Evolutionary conservation across 495 filamentous ascomycete genomes (phyloP).

Genomic region (Symbiotaphrina buchneri): DNA sequence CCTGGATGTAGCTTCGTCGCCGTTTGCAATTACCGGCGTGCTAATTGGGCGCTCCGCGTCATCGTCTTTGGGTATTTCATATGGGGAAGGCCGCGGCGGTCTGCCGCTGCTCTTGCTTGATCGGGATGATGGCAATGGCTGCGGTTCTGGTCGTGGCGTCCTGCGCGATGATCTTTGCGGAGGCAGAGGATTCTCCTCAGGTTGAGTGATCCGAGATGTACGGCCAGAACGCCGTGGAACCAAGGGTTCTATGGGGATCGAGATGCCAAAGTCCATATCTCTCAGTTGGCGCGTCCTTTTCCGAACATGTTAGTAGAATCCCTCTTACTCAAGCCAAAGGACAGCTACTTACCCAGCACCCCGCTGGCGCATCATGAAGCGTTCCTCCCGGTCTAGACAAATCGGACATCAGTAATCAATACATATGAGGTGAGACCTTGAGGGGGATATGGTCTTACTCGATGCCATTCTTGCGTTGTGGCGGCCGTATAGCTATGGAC

Average conservation of each 20-base stretch:
- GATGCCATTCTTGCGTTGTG: no score
- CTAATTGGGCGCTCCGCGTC: no score
- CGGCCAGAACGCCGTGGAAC: neutral
- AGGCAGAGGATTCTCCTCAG: neutral
- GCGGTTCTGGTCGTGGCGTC: neutral
- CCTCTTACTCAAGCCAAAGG: no score
- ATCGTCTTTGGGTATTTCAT: no score
- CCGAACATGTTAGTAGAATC: no score
- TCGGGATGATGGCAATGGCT: neutral
- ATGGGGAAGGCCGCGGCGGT: no score
- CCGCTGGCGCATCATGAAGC: constrained; percentile 32
- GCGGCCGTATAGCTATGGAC: no score
- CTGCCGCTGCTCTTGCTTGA: neutral
- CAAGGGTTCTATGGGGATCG: constrained; percentile 11
- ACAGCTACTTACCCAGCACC: constrained; percentile 28
- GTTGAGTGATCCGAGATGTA: neutral
- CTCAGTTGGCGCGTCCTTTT: constrained; percentile 22
- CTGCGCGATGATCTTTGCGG: neutral
- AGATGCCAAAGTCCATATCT: constrained; percentile 26
- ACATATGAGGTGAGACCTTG: constrained; percentile 13
- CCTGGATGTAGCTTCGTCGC: no score
- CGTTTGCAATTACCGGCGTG: no score
- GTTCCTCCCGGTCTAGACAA: constrained; percentile 25
- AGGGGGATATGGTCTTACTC: no score
- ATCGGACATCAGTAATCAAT: no score